Evolutionary conservation across 257 asterid species (phyloP).

Genomic region (Avicennia marina): DNA sequence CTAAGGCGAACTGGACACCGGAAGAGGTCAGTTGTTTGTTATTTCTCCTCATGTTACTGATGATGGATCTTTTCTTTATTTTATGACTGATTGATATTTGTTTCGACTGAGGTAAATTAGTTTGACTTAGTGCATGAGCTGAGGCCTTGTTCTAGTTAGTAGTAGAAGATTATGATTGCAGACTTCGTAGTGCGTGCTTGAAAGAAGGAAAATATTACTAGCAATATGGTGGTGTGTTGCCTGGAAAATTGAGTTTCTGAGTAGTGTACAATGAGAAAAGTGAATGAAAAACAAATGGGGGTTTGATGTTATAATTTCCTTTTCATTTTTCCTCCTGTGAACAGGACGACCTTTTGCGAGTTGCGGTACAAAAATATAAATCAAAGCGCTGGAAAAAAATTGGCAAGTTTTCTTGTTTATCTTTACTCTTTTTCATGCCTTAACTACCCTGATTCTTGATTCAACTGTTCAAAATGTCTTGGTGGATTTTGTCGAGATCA

Average conservation of each 20-base stretch:
- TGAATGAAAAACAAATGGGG: neutral
- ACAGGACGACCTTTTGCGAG: conserved; percentile 37
- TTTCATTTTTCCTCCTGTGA: neutral
- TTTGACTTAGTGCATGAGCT: too few relatives aligned
- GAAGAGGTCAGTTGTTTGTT: conserved; percentile 37
- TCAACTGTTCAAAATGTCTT: neutral
- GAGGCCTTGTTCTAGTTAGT: too few relatives aligned
- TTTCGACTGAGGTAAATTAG: neutral
- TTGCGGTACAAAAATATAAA: conserved; percentile 27
- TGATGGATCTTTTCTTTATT: neutral
- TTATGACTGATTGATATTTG: neutral
- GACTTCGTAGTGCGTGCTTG: neutral
- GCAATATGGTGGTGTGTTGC: neutral
- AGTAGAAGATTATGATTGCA: conserved; percentile 1
- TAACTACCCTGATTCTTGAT: too few relatives aligned
- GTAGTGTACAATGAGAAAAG: too few relatives aligned
- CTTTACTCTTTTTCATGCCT: too few relatives aligned
- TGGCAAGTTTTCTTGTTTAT: conserved; percentile 27
- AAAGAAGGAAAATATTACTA: neutral
- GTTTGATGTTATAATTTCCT: neutral
- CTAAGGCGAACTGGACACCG: conserved; percentile 48
- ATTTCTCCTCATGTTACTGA: neutral
- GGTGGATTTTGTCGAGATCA: too few relatives aligned
- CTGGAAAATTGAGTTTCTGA: neutral
- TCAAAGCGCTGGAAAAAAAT: conserved; percentile 46